These are phyloP conservation scores for Albugo candida DNA, from an alignment of 352 stramenopile species.

Conservation along the genomic window DNA sequence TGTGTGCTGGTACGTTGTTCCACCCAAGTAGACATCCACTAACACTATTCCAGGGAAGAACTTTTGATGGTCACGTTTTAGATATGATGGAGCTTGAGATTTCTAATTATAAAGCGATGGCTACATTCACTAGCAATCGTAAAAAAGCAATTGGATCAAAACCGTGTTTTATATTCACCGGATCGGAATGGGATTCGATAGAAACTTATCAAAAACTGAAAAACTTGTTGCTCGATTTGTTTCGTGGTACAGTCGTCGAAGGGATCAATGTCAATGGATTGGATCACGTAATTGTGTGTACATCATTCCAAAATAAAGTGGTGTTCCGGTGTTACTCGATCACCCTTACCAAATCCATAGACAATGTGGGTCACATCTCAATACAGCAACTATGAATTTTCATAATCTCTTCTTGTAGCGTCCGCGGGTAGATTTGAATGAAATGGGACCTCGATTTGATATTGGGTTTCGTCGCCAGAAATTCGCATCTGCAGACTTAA, in stretches of 20 bases:
- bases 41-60: slow-evolving; percentile 54
- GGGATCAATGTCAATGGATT: slow-evolving; percentile 90
- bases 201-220: slow-evolving; percentile 85
- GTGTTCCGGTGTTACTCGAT: slow-evolving; percentile 95
- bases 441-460: slow-evolving; percentile 82
- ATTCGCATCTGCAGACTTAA: slow-evolving; percentile 88
- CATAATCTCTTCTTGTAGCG: slow-evolving; percentile 9
- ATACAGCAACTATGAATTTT: background rate
- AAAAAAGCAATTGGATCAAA: slow-evolving; percentile 89
- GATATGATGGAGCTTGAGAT: slow-evolving; percentile 97
- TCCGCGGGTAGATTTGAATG: slow-evolving; percentile 72
- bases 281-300: slow-evolving; percentile 96
- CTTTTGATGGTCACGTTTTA: slow-evolving; percentile 94
- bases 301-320: slow-evolving; percentile 79
- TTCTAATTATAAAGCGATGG: slow-evolving; percentile 87
- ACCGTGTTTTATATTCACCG: slow-evolving; percentile 89
- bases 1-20: slow-evolving; percentile 68
- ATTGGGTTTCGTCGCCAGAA: slow-evolving; percentile 87
- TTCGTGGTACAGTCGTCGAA: slow-evolving; percentile 91
- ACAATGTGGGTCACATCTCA: slow-evolving; percentile 19
- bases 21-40: background rate
- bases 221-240: slow-evolving; percentile 93
- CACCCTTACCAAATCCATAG: slow-evolving; percentile 83
- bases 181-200: slow-evolving; percentile 87
- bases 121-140: slow-evolving; percentile 84